These are phyloP conservation scores for Tolypocladium amazonense DNA, from an alignment of 2,329 filamentous ascomycete genomes.

Conservation along the genomic window DNA sequence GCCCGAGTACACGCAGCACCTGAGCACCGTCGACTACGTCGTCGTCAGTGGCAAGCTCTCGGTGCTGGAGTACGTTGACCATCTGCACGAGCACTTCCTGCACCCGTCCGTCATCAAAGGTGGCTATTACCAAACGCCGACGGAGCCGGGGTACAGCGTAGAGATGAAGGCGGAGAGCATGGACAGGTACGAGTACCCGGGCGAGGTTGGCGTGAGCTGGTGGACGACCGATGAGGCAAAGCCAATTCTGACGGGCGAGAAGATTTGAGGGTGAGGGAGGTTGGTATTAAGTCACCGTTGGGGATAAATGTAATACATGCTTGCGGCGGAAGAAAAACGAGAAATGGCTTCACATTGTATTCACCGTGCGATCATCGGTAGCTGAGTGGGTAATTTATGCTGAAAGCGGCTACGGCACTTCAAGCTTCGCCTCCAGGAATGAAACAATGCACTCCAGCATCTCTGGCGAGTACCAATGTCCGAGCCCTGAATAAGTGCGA, in stretches of 20 bases:
- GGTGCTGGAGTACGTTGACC: constrained; percentile 84
- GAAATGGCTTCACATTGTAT: not conserved
- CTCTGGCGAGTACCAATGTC: constrained; percentile 32
- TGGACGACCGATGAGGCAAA: constrained; percentile 76
- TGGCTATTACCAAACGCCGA: constrained; percentile 81
- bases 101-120: constrained; percentile 71
- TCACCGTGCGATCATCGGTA: too few species aligned
- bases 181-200: constrained; percentile 68
- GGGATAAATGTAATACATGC: not conserved
- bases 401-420: not conserved
- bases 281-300: not conserved
- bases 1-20: constrained; percentile 87
- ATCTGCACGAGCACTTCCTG: constrained; percentile 87
- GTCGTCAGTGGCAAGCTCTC: constrained; percentile 72
- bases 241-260: constrained; percentile 55
- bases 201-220: constrained; percentile 70
- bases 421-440: constrained; percentile 14
- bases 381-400: not conserved
- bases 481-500: constrained; percentile 27
- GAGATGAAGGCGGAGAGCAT: constrained; percentile 89
- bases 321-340: not conserved
- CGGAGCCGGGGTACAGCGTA: constrained; percentile 76
- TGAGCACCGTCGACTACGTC: constrained; percentile 89
- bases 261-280: constrained; percentile 22
- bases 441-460: constrained; percentile 27